Evolutionary conservation across 768 basidiomycete species (phyloP).

Genomic region (Pleurotus salmoneostramineus): DNA sequence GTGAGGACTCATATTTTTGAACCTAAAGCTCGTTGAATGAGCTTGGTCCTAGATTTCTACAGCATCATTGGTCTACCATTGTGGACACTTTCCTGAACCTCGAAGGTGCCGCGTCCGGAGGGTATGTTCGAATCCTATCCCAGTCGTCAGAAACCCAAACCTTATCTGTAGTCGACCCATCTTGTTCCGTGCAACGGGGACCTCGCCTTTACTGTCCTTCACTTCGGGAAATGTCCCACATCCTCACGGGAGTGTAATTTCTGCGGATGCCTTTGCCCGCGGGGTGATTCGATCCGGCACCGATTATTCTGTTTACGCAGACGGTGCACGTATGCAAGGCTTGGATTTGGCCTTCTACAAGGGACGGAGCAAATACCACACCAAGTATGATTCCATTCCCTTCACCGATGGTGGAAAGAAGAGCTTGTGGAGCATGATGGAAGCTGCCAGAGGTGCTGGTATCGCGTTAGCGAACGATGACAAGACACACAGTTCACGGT

Average conservation of each 20-base stretch:
- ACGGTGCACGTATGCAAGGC: conserved; percentile 52
- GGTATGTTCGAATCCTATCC: conserved; percentile 35
- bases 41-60: conserved; percentile 47
- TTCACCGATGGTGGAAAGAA: conserved; percentile 44
- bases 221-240: conserved; percentile 41
- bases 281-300: conserved; percentile 67
- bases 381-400: conserved; percentile 64
- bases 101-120: conserved; percentile 78
- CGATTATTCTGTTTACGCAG: conserved; percentile 68
- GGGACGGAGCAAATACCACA: conserved; percentile 74
- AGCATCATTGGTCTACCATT: conserved; percentile 72
- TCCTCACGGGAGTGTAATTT: conserved; percentile 71
- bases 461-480: conserved; percentile 47
- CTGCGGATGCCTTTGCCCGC: conserved; percentile 63
- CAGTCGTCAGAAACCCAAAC: background rate
- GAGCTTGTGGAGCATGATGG: conserved; percentile 79
- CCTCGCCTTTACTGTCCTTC: conserved; percentile 53
- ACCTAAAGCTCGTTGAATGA: background rate
- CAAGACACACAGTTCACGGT: conserved; percentile 14
- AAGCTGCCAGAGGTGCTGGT: conserved; percentile 54
- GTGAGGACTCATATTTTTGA: conserved; percentile 26
- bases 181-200: conserved; percentile 69
- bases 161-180: conserved; percentile 56
- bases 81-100: conserved; percentile 73
- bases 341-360: conserved; percentile 80